These are phyloP conservation scores for Aspergillus sojae DNA, from an alignment of 2,329 filamentous ascomycete species.

Conservation along the genomic window DNA sequence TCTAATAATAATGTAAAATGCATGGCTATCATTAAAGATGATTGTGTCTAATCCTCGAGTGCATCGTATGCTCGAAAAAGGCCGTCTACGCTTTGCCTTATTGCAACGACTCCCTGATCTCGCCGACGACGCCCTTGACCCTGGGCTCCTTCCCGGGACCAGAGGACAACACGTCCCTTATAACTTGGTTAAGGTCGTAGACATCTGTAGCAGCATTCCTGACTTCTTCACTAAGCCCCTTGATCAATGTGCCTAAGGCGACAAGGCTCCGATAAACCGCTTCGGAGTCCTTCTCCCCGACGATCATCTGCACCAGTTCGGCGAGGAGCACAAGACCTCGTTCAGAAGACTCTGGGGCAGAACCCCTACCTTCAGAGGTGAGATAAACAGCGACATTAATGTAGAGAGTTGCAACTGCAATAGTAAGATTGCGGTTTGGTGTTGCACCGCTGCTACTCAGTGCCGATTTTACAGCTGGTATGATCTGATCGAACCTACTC, in stretches of 20 bases:
- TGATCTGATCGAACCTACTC: conserved; percentile 60
- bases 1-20: conserved; percentile 6
- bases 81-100: conserved; percentile 9
- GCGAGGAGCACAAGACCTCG: conserved; percentile 59
- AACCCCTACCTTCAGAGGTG: conserved; percentile 47
- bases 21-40: conserved; percentile 16
- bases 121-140: conserved; percentile 60
- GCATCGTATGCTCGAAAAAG: conserved; percentile 3
- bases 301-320: conserved; percentile 65
- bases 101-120: conserved; percentile 55
- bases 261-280: conserved; percentile 81
- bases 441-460: conserved; percentile 54
- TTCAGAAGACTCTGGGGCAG: conserved; percentile 48
- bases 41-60: conserved; percentile 9
- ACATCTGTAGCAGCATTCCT: conserved; percentile 61
- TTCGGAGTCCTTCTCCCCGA: conserved; percentile 73
- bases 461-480: conserved; percentile 66
- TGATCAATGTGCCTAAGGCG: conserved; percentile 75
- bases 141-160: conserved; percentile 60
- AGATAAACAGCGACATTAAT: conserved; percentile 84
- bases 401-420: conserved; percentile 78
- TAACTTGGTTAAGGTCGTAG: conserved; percentile 53
- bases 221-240: conserved; percentile 61
- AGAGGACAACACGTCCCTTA: conserved; percentile 53
- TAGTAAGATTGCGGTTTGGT: conserved; percentile 75